Base-by-base conservation (phyloP, 352 stramenopile species). In the Thraustochytrium striatum region DNA sequence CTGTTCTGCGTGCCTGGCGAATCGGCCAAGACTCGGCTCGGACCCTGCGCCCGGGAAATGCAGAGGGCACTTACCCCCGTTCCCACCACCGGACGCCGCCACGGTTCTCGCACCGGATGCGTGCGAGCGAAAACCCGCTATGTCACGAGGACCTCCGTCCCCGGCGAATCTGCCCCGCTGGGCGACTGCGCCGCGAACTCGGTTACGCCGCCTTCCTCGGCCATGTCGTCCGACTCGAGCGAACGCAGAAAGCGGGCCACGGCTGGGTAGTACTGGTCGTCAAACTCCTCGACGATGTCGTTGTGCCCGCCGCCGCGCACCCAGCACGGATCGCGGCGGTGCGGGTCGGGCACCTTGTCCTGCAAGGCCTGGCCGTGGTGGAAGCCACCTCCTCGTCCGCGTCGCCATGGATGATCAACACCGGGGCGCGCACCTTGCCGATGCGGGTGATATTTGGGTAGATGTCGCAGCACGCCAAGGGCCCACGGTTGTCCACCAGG, bases 371-470 rank as follows among this genome's bases (percentile, higher is more conserved):
- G 43, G 25, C 80, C 80, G 35, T 83, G 80, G 3, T 32, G 13
- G n/a, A 83, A 16, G n/a, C 1, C 35, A 83, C 79, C 65, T 83
- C 70, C 2, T 75, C 53, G 52, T 83, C 80, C 33, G 78, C 72
- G n/a, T 78, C 72, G 52, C 80, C 80, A 33, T 83, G 80, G 16
- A 83, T 79, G 33, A 83, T 80, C 28, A 83, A 36, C 30, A 79
- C 72, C 16, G 70, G 72, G 38, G 59, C 78, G 2, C 43, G 19
- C 2, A 83, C 75, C 19, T 57, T 44, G 11, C 44, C 57, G 30
- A 83, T 83, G 41, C 72, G 69, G 57, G 70, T 47, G n/a, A 83
- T 72, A 62, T 85, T 85, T 25, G 80, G 80, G 53, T 70, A 85
- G 21, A 79, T 78, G 72, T 85, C 82, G n/a, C 82, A 75, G 52